phyloP scores from a whole-genome alignment of 1,139 yeast genomes.

The Suhomyces wounanorum region DNA sequence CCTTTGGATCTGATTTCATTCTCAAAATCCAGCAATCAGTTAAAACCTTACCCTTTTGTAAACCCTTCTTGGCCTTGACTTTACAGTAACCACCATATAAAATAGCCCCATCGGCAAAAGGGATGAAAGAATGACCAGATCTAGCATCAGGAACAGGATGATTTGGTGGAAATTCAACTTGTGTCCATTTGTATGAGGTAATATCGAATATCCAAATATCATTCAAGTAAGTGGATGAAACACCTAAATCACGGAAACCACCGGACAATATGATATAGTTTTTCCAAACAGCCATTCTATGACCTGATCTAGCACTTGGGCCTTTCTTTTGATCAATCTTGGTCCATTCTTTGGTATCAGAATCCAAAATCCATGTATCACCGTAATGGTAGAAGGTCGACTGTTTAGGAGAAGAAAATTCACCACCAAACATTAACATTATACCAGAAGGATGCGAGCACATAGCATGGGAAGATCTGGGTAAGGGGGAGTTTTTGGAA shows the following conservation, averaged over 20 bases:
- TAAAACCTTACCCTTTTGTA: constrained; percentile 90
- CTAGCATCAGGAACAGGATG: constrained; percentile 87
- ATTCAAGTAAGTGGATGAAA: constrained; percentile 76
- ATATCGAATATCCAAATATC: constrained; percentile 95
- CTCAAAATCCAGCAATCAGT: constrained; percentile 85
- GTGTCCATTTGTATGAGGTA: constrained; percentile 86
- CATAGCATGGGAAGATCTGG: constrained; percentile 93
- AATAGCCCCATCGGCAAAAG: constrained; percentile 82
- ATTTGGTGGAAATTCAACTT: constrained; percentile 82
- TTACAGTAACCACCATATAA: constrained; percentile 94
- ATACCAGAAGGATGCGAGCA: constrained; percentile 91
- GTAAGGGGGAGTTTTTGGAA: constrained; percentile 87
- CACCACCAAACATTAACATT: constrained; percentile 89
- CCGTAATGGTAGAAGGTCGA: constrained; percentile 95
- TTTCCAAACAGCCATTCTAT: constrained; percentile 88
- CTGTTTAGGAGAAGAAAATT: constrained; percentile 94
- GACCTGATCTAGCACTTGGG: constrained; percentile 91
- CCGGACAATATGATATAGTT: constrained; percentile 84
- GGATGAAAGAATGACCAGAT: constrained; percentile 88
- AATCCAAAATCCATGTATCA: constrained; percentile 91
- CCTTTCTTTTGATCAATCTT: constrained; percentile 74
- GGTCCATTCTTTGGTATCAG: constrained; percentile 85
- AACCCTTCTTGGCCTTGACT: constrained; percentile 85
- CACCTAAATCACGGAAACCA: constrained; percentile 89
- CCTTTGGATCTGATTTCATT: constrained; percentile 84